Base-by-base conservation (phyloP, 163 green algal genomes). In the Scenedesmus sp. region DNA sequence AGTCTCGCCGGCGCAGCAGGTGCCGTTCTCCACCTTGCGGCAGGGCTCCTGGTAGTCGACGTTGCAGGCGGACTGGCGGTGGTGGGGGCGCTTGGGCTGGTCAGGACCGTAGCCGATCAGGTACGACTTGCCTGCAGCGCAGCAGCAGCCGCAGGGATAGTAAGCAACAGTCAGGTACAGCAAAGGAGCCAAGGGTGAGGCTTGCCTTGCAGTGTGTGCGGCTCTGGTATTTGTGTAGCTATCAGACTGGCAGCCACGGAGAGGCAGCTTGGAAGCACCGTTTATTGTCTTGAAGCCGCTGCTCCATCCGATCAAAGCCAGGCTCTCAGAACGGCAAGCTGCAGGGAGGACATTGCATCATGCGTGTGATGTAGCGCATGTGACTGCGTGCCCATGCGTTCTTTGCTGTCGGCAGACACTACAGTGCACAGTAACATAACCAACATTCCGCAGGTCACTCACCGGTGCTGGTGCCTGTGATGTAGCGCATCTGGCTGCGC, bases 401-500 rank as follows among this genome's bases (percentile, higher is more conserved):
- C 34, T 46, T 46, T 46, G 34, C 34, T 46, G 34, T 46, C 34
- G 34, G 34, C 34, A 46, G 34, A 46, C 34, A 46, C 34, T 46
- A 1, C 34, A 46, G 34, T 46, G 34, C 34, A 46, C 34, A 46
- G 34, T 46, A 46, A 46, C 34, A 46, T 46, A 46, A 46, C 34
- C 34, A 46, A 46, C 34, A 2, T 18, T 13, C 70, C 4, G 4
- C 1, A 1, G 26, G 9, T 8, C 1, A 2, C 77, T 23, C 77
- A 85, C 77, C 56, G 67, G 46, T 79, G 76, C 34, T 79, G 20
- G n/a, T 92, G 62, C 90, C 90, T 7, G 88, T 73, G 66, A 88
- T 84, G 84, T 93, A 93, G 9, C 84, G 74, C 84, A 93, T 88
- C 84, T 93, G 90, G 54, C 60, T 88, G 60, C 90, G 90, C 6